Conservation (phyloP, 2,329 filamentous ascomycete genomes). For the Karstenula rhodostoma region DNA sequence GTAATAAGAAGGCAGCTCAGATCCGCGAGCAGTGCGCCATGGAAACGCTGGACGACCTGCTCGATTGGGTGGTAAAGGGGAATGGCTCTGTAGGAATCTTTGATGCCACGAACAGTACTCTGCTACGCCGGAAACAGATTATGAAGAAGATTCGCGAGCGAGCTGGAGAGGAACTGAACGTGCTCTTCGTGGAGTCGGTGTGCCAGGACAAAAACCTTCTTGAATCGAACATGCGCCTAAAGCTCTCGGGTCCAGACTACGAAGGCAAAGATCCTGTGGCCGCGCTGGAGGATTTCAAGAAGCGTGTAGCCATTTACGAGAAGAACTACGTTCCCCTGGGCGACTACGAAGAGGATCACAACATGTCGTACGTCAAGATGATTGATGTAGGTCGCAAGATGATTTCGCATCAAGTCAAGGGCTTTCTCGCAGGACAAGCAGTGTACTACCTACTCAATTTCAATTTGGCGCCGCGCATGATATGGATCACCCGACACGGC, state of each 20-base stretch:
- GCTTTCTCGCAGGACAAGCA: constrained; percentile 90
- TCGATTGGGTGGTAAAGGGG: constrained; percentile 84
- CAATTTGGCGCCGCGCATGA: constrained; percentile 92
- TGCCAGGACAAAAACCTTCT: constrained; percentile 85
- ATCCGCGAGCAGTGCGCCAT: constrained; percentile 91
- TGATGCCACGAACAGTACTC: constrained; percentile 96
- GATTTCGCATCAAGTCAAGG: constrained; percentile 86
- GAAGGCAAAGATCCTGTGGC: constrained; percentile 87
- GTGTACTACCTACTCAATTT: constrained; percentile 97
- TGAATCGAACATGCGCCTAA: constrained; percentile 96
- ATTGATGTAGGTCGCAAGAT: constrained; percentile 96
- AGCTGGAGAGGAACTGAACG: constrained; percentile 84
- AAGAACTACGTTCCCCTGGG: constrained; percentile 92
- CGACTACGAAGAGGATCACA: constrained; percentile 86
- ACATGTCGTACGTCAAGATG: constrained; percentile 97
- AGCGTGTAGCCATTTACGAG: constrained; percentile 90
- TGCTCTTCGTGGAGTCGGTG: constrained; percentile 94
- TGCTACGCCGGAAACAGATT: constrained; percentile 81
- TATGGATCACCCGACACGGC: constrained; percentile 97
- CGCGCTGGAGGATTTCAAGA: constrained; percentile 89
- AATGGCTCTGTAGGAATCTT: constrained; percentile 93
- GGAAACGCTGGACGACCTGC: constrained; percentile 87
- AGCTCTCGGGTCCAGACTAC: constrained; percentile 95
- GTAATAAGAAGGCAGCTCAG: constrained; percentile 81
- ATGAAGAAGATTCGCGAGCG: constrained; percentile 82